phyloP scores from a whole-genome alignment of 805 yeast genomes.

The Metschnikowia matae region DNA sequence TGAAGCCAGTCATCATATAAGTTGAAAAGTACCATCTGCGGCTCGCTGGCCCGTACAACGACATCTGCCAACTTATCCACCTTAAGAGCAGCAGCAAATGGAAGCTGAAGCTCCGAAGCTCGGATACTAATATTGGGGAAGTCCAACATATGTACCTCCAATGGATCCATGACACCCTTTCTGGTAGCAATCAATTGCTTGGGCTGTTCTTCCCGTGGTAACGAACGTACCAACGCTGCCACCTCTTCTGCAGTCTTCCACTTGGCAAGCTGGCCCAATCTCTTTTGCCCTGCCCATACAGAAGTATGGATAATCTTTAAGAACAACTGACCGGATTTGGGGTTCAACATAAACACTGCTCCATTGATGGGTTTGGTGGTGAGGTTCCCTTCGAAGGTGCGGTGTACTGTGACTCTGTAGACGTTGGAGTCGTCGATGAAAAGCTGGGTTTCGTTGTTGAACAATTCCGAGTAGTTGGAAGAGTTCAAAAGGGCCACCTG shows the following conservation, averaged over 20 bases:
- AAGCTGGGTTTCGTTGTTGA: slow-evolving; percentile 76
- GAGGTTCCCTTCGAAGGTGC: slow-evolving; percentile 87
- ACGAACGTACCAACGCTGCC: slow-evolving; percentile 80
- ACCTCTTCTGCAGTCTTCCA: slow-evolving; percentile 99
- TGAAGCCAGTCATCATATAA: slow-evolving; percentile 90
- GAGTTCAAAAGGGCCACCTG: slow-evolving; percentile 89
- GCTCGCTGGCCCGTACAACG: slow-evolving; percentile 83
- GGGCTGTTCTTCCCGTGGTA: slow-evolving; percentile 93
- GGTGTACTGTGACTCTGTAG: slow-evolving; percentile 86
- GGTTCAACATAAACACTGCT: slow-evolving; percentile 83
- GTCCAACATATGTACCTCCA: slow-evolving; percentile 95
- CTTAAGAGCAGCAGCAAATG: slow-evolving; percentile 82
- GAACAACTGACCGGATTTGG: slow-evolving; percentile 85
- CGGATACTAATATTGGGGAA: slow-evolving; percentile 89
- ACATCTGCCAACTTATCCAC: slow-evolving; percentile 75
- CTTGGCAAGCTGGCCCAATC: slow-evolving; percentile 87
- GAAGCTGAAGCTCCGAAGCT: slow-evolving; percentile 83
- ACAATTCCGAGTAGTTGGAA: slow-evolving; percentile 83
- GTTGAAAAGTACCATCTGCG: slow-evolving; percentile 87
- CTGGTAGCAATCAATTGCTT: slow-evolving; percentile 86
- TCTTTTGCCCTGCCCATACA: slow-evolving; percentile 96
- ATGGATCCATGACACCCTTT: slow-evolving; percentile 87
- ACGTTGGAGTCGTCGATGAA: slow-evolving; percentile 94
- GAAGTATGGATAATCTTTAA: slow-evolving; percentile 88
- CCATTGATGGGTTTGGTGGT: slow-evolving; percentile 94